Evolutionary conservation across 257 asterid genomes (phyloP).

Genomic region (Capsicum pubescens): DNA sequence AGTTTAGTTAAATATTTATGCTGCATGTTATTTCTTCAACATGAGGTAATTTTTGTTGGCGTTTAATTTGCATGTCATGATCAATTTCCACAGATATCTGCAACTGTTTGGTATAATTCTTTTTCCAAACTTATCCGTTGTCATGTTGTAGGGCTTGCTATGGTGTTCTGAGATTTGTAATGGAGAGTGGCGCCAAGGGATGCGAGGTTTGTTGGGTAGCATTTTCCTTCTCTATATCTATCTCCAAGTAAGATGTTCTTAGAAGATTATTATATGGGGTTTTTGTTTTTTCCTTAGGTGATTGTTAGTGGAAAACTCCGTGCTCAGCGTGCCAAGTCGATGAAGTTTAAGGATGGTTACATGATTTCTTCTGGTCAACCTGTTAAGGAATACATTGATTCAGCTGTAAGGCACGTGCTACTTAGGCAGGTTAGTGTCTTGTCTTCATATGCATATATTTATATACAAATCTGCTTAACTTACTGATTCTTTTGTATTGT

Average conservation of each 20-base stretch:
- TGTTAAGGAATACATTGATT: constrained; percentile 63
- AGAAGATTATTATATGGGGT: not conserved
- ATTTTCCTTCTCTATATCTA: not conserved
- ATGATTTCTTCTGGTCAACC: constrained; percentile 81
- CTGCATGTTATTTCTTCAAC: not conserved
- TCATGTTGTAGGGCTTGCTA: constrained; percentile 55
- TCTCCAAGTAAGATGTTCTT: not conserved
- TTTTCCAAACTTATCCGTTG: not conserved
- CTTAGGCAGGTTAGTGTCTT: constrained; percentile 47
- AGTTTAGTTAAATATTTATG: not conserved
- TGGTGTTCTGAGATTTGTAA: constrained; percentile 63
- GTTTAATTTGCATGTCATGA: constrained; percentile 1
- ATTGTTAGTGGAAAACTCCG: constrained; percentile 71
- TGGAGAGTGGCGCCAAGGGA: constrained; percentile 72
- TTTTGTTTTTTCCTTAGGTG: constrained; percentile 42
- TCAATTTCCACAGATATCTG: not conserved
- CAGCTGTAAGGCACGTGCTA: constrained; percentile 71
- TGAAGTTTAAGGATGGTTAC: constrained; percentile 73
- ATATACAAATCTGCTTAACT: not conserved
- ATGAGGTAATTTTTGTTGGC: not conserved
- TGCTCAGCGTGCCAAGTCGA: constrained; percentile 68
- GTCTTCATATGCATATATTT: too few species aligned
- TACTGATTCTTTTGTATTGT: not conserved
- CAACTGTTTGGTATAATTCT: not conserved
- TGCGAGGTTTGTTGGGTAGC: constrained; percentile 49